Percentiles rank a stretch among this genome's conserved stretches.
phyloP scores from a whole-genome alignment of 2,329 filamentous ascomycete genomes.

The Fusarium haematococcum region DNA sequence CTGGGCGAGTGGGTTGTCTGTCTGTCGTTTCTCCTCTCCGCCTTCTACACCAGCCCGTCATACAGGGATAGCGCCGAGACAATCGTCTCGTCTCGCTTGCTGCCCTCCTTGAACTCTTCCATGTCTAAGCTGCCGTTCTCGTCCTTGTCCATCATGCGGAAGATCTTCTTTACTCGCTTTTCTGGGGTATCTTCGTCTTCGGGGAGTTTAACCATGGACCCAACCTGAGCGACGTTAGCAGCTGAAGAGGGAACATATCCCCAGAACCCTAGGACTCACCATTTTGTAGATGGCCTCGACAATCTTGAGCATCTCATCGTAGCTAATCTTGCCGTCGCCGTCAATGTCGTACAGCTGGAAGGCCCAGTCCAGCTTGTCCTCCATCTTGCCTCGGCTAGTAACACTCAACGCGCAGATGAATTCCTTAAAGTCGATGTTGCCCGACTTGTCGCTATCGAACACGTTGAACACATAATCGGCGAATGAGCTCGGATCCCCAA shows the following conservation, averaged over 20 bases:
- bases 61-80: constrained; percentile 97
- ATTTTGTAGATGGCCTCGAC: constrained; percentile 99
- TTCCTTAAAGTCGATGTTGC: constrained; percentile 99
- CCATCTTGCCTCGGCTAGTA: constrained; percentile 97
- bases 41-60: constrained; percentile 84
- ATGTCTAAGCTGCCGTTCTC: constrained; percentile 97
- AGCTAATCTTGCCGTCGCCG: constrained; percentile 98
- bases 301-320: constrained; percentile 98
- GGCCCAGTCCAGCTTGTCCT: constrained; percentile 99
- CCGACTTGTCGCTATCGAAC: constrained; percentile 97
- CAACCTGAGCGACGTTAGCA: constrained; percentile 71
- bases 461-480: constrained; percentile 99
- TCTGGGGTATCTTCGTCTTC: constrained; percentile 99
- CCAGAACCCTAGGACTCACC: constrained; percentile 64
- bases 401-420: constrained; percentile 99
- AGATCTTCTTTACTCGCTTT: constrained; percentile 98
- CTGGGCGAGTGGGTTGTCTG: neutral
- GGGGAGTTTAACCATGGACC: constrained; percentile 98
- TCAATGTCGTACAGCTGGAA: constrained; percentile 99
- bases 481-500: constrained; percentile 96
- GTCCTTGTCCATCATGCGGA: constrained; percentile 99
- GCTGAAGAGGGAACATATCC: neutral
- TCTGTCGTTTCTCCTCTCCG: neutral
- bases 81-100: constrained; percentile 98
- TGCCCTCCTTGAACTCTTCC: constrained; percentile 98